Percentiles rank a stretch among this genome's conserved stretches.
Conservation (phyloP, 2,329 filamentous ascomycete species). For the Aspergillus candidus region DNA sequence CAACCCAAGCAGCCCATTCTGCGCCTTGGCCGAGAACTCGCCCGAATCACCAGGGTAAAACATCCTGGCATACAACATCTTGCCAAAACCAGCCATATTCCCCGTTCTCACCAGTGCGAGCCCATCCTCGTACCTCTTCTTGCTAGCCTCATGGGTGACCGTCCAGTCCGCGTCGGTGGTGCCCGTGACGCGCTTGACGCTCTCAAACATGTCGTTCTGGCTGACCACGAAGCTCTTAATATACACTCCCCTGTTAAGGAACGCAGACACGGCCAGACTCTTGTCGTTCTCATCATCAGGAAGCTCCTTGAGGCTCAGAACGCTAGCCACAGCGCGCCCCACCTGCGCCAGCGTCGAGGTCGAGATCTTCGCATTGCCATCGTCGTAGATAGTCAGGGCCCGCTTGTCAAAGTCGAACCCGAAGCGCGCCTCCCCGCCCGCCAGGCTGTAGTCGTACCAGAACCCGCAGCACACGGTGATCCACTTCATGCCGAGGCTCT, state of each 20-base stretch:
- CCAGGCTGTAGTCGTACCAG: slow-evolving; percentile 51
- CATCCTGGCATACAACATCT: slow-evolving; percentile 50
- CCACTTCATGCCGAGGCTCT: slow-evolving; percentile 40
- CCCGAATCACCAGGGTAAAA: slow-evolving; percentile 44
- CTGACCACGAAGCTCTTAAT: slow-evolving; percentile 53
- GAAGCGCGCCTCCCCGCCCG: slow-evolving; percentile 29
- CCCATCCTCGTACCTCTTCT: slow-evolving; percentile 47
- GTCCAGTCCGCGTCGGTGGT: slow-evolving; percentile 57
- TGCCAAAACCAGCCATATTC: slow-evolving; percentile 41
- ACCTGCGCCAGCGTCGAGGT: slow-evolving; percentile 56
- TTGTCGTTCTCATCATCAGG: slow-evolving; percentile 36
- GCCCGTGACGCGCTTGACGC: slow-evolving; percentile 53
- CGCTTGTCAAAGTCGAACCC: slow-evolving; percentile 48
- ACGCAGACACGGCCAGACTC: slow-evolving; percentile 37
- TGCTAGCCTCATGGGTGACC: slow-evolving; percentile 44
- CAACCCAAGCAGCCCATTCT: slow-evolving; percentile 53
- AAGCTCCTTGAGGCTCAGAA: slow-evolving; percentile 43
- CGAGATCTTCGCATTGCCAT: slow-evolving; percentile 52
- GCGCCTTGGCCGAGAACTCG: slow-evolving; percentile 41
- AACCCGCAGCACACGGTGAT: slow-evolving; percentile 44
- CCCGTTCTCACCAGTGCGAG: slow-evolving; percentile 41
- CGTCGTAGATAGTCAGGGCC: slow-evolving; percentile 47
- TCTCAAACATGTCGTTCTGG: slow-evolving; percentile 61
- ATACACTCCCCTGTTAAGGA: slow-evolving; percentile 47
- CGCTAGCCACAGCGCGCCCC: slow-evolving; percentile 47